Evolutionary conservation across 768 basidiomycete genomes (phyloP), one percentile per base, ranked within the genome.

Genomic region (Xerocomus brunneocitrinus): DNA sequence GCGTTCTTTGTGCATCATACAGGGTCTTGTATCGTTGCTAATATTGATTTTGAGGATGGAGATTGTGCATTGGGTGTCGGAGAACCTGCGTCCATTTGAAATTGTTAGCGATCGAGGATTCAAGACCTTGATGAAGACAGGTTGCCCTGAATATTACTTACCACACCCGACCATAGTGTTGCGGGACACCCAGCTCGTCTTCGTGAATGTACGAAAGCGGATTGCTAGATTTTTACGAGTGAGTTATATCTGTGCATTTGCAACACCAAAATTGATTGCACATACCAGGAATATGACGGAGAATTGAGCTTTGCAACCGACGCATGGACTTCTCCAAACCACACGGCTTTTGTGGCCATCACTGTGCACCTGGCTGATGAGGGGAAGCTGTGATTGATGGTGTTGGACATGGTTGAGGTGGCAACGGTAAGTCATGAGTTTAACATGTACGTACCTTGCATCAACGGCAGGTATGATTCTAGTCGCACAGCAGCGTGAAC

Each of bases 361-460:
- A 41, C 40, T 4, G 9, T 25, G 19, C 40, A 41, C 24, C 24
- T 41, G 9, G 40, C 19, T 4, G 5, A 41, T 4, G 40, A 25
- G 8, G 40, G 40, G 4, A 24, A 13, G 24, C 40, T 24, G 12
- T 2, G 70, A 4, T 10, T 31, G 0, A 41, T 72, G 14, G 27
- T 66, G 2, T 41, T 74, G 2, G 72, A 74, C 51, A 35, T 71
- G 1, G 55, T 69, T 10, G 68, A 72, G 47, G 67, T 72, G 10
- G 8, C 22, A 12, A 41, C 14, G 4, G 30, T 30, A 19, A 19
- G 19, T 19, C 19, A 19, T 19, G 1, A 19, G 19, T 19, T 19
- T 19, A 19, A 19, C 19, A 19, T 22, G 7, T 30, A 14, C n/a
- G 0, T 39, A 39, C 38, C 19, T 19, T 39, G 38, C 6, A n/a